Conservation (phyloP, 768 basidiomycete genomes). For the Mycena belliarum region DNA sequence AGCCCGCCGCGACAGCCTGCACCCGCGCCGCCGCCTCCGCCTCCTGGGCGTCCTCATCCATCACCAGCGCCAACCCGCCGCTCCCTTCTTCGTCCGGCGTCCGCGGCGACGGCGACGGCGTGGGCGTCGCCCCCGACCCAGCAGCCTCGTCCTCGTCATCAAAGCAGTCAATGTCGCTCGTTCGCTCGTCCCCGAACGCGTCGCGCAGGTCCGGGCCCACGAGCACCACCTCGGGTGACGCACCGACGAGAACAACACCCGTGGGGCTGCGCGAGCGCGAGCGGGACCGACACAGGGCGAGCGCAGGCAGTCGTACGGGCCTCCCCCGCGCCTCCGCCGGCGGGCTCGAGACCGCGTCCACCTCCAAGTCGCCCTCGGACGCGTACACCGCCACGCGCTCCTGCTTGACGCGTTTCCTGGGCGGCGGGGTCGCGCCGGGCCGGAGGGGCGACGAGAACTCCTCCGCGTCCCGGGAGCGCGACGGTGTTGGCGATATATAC, state of each 20-base stretch:
- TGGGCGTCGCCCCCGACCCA: constrained; percentile 19
- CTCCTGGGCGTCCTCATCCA: constrained; percentile 30
- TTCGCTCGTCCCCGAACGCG: constrained; percentile 42
- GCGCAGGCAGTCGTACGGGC: constrained; percentile 12
- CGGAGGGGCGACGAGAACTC: constrained; percentile 67
- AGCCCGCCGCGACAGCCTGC: constrained; percentile 51
- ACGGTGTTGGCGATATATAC: constrained; percentile 72
- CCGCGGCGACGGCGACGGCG: constrained; percentile 26
- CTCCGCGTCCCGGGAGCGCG: constrained; percentile 56
- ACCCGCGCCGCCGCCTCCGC: constrained; percentile 31
- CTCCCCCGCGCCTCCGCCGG: constrained; percentile 2
- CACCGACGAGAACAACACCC: constrained; percentile 8
- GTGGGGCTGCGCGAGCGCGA: not conserved
- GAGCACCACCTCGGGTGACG: constrained; percentile 18
- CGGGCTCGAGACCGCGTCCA: constrained; percentile 56
- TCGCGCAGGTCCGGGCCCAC: constrained; percentile 47
- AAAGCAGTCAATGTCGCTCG: constrained; percentile 47
- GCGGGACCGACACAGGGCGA: constrained; percentile 14
- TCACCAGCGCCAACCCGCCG: constrained; percentile 25
- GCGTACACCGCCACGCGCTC: constrained; percentile 23
- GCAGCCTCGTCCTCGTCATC: constrained; percentile 29
- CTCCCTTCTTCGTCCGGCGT: constrained; percentile 28
- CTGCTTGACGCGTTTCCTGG: constrained; percentile 19
- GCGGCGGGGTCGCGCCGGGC: constrained; percentile 20
- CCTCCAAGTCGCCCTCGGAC: constrained; percentile 50